These are phyloP conservation scores for Petrea volubilis DNA, from an alignment of 257 asterid genomes.

Conservation along the genomic window DNA sequence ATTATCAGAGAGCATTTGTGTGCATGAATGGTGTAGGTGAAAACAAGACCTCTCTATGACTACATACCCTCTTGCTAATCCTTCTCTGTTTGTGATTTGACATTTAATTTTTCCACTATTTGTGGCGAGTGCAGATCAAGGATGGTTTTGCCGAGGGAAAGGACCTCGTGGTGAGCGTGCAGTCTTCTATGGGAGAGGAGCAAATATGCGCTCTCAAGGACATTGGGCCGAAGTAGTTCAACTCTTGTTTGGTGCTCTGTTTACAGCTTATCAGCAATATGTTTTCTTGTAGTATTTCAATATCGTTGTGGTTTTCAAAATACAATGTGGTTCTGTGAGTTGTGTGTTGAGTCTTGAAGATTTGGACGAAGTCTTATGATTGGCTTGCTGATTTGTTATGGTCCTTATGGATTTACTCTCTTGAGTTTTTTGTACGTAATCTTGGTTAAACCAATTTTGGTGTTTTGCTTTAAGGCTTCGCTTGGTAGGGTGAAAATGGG, in stretches of 20 bases:
- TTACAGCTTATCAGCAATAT: not conserved
- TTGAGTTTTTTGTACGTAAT: not conserved
- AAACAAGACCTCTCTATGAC: too few relatives aligned
- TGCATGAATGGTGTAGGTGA: too few relatives aligned
- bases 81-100: not conserved
- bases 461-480: not conserved
- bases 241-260: not conserved
- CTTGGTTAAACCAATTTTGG: not conserved
- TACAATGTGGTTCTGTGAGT: not conserved
- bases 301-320: not conserved
- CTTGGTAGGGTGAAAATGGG: too few relatives aligned
- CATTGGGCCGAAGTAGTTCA: constrained; percentile 37
- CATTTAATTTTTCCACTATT: not conserved
- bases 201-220: constrained; percentile 39
- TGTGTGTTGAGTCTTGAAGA: not conserved
- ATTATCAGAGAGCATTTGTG: not conserved
- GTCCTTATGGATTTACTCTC: not conserved
- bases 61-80: not conserved
- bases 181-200: constrained; percentile 44
- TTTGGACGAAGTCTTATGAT: not conserved
- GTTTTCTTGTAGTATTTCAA: not conserved
- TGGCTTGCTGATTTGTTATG: not conserved
- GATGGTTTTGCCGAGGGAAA: constrained; percentile 40
- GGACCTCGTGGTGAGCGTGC: constrained; percentile 37
- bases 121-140: constrained; percentile 17